Evolutionary conservation across 2,329 filamentous ascomycete species (phyloP), one percentile per base, ranked within the genome.

Genomic region (Macrophomina tecta): DNA sequence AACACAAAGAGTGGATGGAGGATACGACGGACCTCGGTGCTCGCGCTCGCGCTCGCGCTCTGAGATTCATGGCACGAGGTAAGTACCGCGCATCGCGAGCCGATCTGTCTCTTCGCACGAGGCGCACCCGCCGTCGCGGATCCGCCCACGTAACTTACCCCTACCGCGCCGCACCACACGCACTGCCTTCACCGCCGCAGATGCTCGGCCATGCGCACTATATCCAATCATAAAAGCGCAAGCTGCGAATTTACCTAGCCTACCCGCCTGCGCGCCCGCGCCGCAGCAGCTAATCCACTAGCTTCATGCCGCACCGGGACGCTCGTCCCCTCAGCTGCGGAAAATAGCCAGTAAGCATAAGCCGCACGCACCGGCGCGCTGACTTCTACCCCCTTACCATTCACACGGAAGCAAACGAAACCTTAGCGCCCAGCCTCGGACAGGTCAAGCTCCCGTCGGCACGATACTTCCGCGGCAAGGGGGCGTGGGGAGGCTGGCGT

Each of bases 381-480:
- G 9, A 38, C 53, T 9, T 18, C 32, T 28, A 16, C 32, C 34
- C 34, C 53, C 14, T 18, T 49, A 9, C 46, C 46, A 36, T 38
- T 18, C 51, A n/a, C 23, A 38, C 16, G 53, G 34, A 6, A 56
- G 30, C 7, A 12, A 28, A 18, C 28, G 23, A 28, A 45, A 45
- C 16, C 42, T 45, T 12, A 45, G 42, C 23, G 28, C 30, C 58
- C 45, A 62, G 45, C 2, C 11, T 16, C 42, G 12, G 30, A 38
- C 4, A 11, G 32, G 45, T 49, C 58, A 62, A 62, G 58, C 58
- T 45, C 61, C 61, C 48, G 61, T 32, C 61, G 61, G 61, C 61
- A 32, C 61, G 61, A 64, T 46, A 48, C 49, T 64, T 64, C 61
- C 61, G 61, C 46, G 32, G 48, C 61, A 64, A 64, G 61, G 61